These are phyloP conservation scores for Tillandsia leiboldiana DNA, from an alignment of 176 grass and related monocot species.

Conservation along the genomic window DNA sequence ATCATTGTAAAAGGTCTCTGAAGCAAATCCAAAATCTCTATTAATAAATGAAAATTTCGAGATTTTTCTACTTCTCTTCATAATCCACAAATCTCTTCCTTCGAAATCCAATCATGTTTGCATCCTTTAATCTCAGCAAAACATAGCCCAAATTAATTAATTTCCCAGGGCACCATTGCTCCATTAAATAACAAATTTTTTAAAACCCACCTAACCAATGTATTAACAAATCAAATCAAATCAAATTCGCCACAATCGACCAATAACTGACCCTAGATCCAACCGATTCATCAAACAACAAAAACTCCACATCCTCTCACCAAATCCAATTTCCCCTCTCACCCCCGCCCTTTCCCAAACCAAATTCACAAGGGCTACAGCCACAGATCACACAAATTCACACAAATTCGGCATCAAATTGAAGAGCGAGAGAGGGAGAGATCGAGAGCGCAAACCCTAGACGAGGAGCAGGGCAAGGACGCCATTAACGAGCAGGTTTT, in stretches of 20 bases:
- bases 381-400: not conserved
- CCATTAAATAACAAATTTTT: not conserved
- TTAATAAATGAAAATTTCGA: too few species aligned
- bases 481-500: constrained; percentile 75
- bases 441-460: constrained; percentile 41
- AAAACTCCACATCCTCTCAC: not conserved
- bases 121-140: not conserved
- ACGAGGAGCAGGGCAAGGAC: constrained; percentile 68
- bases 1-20: not conserved
- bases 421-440: not conserved
- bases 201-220: not conserved
- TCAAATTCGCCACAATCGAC: not conserved
- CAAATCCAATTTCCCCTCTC: too few species aligned
- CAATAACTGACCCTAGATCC: not conserved
- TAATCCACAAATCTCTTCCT: too few species aligned
- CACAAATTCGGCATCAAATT: not conserved
- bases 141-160: not conserved
- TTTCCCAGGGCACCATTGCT: not conserved
- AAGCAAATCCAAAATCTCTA: not conserved
- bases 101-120: not conserved
- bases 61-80: too few species aligned
- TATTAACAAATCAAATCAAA: not conserved
- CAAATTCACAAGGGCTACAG: not conserved
- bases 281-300: not conserved
- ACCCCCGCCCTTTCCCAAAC: too few species aligned